Percentiles rank a stretch among this genome's conserved stretches.
These are phyloP conservation scores for Nephromyces sp. DNA, from an alignment of 169 alveolate species.

Conservation along the genomic window DNA sequence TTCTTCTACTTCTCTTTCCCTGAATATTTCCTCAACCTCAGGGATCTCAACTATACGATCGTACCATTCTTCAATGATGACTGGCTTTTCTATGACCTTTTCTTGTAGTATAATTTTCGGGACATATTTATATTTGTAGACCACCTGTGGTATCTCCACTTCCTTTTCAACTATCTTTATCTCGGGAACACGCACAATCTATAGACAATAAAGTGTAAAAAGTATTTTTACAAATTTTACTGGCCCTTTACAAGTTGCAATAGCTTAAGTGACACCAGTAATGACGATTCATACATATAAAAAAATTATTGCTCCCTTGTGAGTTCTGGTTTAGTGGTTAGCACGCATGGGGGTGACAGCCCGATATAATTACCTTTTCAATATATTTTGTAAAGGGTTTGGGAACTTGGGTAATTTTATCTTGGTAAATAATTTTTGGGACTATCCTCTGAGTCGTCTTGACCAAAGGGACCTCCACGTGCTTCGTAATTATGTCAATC, in stretches of 20 bases:
- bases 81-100: slow-evolving; percentile 55
- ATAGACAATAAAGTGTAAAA: no score
- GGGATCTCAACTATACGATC: slow-evolving; percentile 64
- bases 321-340: no score
- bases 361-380: slow-evolving; percentile 46
- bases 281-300: no score
- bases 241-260: no score
- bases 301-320: no score
- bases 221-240: no score
- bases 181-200: slow-evolving; percentile 66
- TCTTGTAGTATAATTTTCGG: slow-evolving; percentile 60
- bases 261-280: no score
- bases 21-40: slow-evolving; percentile 48
- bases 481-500: slow-evolving; percentile 47
- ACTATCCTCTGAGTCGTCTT: slow-evolving; percentile 56
- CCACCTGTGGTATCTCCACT: slow-evolving; percentile 57
- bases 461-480: slow-evolving; percentile 63
- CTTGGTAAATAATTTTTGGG: slow-evolving; percentile 62
- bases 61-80: slow-evolving; percentile 49
- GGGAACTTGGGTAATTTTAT: slow-evolving; percentile 62
- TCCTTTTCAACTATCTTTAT: slow-evolving; percentile 62
- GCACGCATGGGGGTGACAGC: no score
- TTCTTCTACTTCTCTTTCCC: slow-evolving; percentile 51
- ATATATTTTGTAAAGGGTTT: slow-evolving; percentile 54
- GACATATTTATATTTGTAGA: slow-evolving; percentile 55